These are phyloP conservation scores for Russula compacta DNA, from an alignment of 768 basidiomycete genomes.

Conservation along the genomic window DNA sequence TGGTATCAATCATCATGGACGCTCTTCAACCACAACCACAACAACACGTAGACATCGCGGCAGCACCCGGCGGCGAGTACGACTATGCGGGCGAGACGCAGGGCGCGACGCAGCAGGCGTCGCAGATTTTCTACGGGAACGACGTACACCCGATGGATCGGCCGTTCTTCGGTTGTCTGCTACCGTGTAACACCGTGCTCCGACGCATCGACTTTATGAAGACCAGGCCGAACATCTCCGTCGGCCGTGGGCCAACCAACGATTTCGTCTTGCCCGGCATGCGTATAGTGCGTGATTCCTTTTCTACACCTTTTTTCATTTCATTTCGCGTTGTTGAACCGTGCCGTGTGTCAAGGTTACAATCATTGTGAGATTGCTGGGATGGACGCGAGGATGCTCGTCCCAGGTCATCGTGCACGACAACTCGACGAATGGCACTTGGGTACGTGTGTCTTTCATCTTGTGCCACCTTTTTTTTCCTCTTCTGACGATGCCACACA, in stretches of 20 bases:
- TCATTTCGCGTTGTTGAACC: neutral
- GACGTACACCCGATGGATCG: slow-evolving; percentile 6
- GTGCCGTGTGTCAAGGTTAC: too few species aligned
- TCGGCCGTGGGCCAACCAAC: slow-evolving; percentile 20
- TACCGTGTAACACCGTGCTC: slow-evolving; percentile 5
- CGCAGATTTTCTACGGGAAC: neutral
- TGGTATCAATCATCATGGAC: neutral
- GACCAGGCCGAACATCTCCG: neutral
- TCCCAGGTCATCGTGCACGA: slow-evolving; percentile 45
- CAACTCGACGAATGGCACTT: slow-evolving; percentile 66
- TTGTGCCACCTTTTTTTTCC: neutral
- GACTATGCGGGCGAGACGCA: slow-evolving; percentile 12
- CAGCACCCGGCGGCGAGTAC: neutral
- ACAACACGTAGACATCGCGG: neutral
- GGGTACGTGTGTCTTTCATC: slow-evolving; percentile 33
- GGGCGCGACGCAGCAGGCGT: slow-evolving; percentile 17
- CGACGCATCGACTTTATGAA: slow-evolving; percentile 16
- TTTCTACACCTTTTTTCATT: slow-evolving; percentile 8
- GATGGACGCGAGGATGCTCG: slow-evolving; percentile 38
- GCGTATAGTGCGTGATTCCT: slow-evolving; percentile 53
- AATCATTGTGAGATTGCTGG: slow-evolving; percentile 53
- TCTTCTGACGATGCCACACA: neutral
- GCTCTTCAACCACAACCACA: neutral
- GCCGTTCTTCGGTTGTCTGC: slow-evolving; percentile 14
- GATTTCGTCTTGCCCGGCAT: slow-evolving; percentile 58